phyloP scores from a whole-genome alignment of 345 rosid genomes.

The Citrus glauca region DNA sequence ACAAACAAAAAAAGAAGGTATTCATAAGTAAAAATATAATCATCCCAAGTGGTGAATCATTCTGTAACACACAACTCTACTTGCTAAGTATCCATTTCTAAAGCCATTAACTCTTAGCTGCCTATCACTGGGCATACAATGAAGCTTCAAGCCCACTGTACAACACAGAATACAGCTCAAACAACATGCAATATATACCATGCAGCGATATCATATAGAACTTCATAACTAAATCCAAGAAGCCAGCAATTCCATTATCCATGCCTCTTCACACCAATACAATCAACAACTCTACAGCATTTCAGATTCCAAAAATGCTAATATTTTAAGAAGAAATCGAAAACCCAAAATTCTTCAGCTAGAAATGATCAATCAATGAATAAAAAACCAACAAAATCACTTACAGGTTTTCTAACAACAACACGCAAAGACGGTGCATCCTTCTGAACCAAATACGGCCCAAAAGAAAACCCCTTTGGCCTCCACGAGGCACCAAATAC shows the following conservation, averaged over 20 bases:
- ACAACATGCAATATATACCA: not conserved
- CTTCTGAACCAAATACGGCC: conserved; percentile 30
- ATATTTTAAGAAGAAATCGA: conserved; percentile 8
- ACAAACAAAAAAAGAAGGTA: not conserved
- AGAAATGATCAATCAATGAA: conserved; percentile 2
- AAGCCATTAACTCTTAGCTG: not conserved
- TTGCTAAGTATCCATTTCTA: not conserved
- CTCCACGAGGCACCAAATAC: conserved; percentile 34
- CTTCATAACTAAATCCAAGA: conserved; percentile 7
- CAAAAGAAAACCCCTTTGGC: conserved; percentile 70
- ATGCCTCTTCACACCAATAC: conserved; percentile 3
- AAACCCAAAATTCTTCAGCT: conserved; percentile 2
- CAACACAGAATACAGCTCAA: not conserved
- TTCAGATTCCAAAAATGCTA: conserved; percentile 3
- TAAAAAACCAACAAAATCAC: conserved; percentile 21
- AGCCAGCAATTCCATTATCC: conserved; percentile 14
- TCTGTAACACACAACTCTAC: not conserved
- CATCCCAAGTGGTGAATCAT: not conserved
- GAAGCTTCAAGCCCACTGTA: not conserved
- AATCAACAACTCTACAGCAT: not conserved
- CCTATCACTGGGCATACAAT: no score
- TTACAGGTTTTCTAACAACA: conserved; percentile 64
- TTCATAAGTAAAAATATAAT: not conserved
- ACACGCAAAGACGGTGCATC: conserved; percentile 42
- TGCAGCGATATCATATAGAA: not conserved